phyloP scores from a whole-genome alignment of 805 yeast genomes.

The Candida ipomoeae region DNA sequence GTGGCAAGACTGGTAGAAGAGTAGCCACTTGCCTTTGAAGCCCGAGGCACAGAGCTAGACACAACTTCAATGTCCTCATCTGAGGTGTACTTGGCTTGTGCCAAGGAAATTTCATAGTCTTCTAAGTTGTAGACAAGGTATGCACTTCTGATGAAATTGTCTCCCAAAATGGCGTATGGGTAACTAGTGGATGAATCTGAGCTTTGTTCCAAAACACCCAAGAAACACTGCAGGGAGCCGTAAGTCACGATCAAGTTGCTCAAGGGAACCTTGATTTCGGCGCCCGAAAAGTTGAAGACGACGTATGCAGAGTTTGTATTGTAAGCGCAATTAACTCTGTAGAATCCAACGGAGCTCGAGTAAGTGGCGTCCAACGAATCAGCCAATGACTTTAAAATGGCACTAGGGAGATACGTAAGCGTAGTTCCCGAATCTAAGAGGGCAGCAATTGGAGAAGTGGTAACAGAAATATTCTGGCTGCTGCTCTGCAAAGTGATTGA shows the following conservation, averaged over 20 bases:
- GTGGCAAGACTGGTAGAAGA: conserved; percentile 31
- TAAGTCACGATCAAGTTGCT: conserved; percentile 23
- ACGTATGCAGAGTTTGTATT: conserved; percentile 6
- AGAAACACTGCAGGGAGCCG: conserved; percentile 19
- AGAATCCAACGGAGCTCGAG: conserved; percentile 3
- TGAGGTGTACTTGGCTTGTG: conserved; percentile 30
- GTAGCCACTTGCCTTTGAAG: conserved; percentile 43
- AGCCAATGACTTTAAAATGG: conserved; percentile 20
- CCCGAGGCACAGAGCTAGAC: conserved; percentile 46
- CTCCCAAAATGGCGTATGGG: conserved; percentile 54
- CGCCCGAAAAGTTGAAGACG: conserved; percentile 54
- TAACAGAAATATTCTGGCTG: conserved; percentile 9
- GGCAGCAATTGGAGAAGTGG: conserved; percentile 10
- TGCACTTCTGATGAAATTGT: conserved; percentile 57
- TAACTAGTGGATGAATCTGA: conserved; percentile 46
- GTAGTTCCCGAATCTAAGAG: conserved; percentile 55
- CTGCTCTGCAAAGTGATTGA: conserved; percentile 24
- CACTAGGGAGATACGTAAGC: conserved; percentile 44
- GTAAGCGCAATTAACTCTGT: conserved; percentile 13
- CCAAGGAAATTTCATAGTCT: conserved; percentile 52
- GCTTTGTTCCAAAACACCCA: conserved; percentile 24
- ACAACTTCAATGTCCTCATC: conserved; percentile 46
- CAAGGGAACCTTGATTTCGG: conserved; percentile 48
- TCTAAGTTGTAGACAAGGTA: conserved; percentile 65
- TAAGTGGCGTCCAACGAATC: conserved; percentile 1